A percentile compares a stretch with the other conserved stretches of the same genome.
Conservation (phyloP, 768 basidiomycete genomes). For the Paxillus ammoniavirescens region DNA sequence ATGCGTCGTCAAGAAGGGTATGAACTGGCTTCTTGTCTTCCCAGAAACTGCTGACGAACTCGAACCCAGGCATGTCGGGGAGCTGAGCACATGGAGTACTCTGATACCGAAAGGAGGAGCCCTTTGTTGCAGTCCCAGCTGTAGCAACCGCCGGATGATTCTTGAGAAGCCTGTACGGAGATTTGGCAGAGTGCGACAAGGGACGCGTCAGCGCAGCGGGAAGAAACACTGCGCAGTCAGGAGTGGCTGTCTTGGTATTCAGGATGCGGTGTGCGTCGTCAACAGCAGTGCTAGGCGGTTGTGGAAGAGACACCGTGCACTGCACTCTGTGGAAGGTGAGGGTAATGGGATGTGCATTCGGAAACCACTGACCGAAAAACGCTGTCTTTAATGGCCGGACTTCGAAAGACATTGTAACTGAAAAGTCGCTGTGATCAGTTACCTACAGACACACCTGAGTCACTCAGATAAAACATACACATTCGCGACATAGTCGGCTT, state of each 20-base stretch:
- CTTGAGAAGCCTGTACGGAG: slow-evolving; percentile 48
- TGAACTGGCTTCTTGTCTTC: slow-evolving; percentile 61
- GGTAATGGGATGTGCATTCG: background rate
- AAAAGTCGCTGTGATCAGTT: background rate
- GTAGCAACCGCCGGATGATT: slow-evolving; percentile 36
- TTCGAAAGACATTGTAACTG: slow-evolving; percentile 51
- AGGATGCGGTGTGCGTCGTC: slow-evolving; percentile 38
- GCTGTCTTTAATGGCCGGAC: slow-evolving; percentile 41
- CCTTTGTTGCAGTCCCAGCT: slow-evolving; percentile 37
- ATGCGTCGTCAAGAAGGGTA: slow-evolving; percentile 48
- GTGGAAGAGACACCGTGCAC: slow-evolving; percentile 46
- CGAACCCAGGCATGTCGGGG: slow-evolving; percentile 47
- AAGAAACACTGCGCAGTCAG: slow-evolving; percentile 51
- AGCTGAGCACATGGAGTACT: slow-evolving; percentile 48
- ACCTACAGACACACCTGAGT: background rate
- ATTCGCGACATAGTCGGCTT: slow-evolving; percentile 54
- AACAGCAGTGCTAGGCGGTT: slow-evolving; percentile 33
- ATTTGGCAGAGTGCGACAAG: slow-evolving; percentile 43
- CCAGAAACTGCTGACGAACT: slow-evolving; percentile 55
- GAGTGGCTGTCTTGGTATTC: slow-evolving; percentile 45
- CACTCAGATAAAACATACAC: slow-evolving; percentile 38
- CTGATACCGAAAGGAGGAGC: slow-evolving; percentile 51
- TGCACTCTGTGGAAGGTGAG: slow-evolving; percentile 40
- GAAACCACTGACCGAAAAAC: slow-evolving; percentile 39
- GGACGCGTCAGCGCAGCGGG: slow-evolving; percentile 36